Evolutionary conservation across 148 eudicot species (phyloP).

Genomic region (Rhododendron simsii): DNA sequence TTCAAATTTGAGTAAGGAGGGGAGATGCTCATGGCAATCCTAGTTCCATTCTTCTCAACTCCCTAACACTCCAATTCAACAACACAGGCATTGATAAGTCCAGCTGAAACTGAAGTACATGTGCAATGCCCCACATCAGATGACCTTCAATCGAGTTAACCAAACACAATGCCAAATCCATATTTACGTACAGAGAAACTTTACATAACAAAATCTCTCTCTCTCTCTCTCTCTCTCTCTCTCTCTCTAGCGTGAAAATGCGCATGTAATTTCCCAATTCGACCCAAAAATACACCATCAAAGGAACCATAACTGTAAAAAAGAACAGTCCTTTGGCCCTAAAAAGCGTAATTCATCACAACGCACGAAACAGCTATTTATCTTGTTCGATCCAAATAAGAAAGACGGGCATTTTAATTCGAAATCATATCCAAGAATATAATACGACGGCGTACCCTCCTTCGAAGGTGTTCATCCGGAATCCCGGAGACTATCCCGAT

Average conservation of each 20-base stretch:
- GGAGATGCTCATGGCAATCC: not conserved
- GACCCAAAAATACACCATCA: not conserved
- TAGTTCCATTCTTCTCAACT: not conserved
- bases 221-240: not conserved
- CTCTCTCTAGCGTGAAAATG: not conserved
- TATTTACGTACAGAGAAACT: too few species aligned
- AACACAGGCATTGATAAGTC: not conserved
- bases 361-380: not conserved
- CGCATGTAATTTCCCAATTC: not conserved
- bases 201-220: too few species aligned
- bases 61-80: not conserved
- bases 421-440: not conserved
- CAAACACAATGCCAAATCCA: too few species aligned
- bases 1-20: too few species aligned
- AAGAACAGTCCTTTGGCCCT: not conserved
- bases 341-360: not conserved
- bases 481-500: conserved; percentile 75
- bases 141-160: not conserved
- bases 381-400: not conserved
- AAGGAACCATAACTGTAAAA: not conserved
- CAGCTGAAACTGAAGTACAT: not conserved
- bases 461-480: conserved; percentile 64
- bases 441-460: conserved; percentile 36
- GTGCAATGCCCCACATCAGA: not conserved
- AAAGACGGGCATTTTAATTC: not conserved